Evolutionary conservation across 192 early-diverging fungal genomes (phyloP), one percentile per base, ranked within the genome.

Genomic region (Linnemannia schmuckeri): DNA sequence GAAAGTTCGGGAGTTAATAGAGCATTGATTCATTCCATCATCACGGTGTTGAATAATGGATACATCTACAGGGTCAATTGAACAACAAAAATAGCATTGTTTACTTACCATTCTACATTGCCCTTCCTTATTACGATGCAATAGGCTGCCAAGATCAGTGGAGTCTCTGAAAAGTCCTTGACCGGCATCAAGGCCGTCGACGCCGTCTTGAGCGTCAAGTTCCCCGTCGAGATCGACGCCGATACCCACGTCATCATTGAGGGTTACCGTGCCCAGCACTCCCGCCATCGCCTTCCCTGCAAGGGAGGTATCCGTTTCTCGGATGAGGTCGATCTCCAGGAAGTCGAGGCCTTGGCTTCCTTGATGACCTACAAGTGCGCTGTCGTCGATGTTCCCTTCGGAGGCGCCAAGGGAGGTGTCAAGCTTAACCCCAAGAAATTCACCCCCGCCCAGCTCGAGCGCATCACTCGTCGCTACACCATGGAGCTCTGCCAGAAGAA

Each of bases 331-430:
- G 95, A 96, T 80, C 82, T 96, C 66, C 93, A 96, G 57, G 95
- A 96, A 79, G 95, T 96, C 37, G 93, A 94, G 88, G 95, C 95
- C 12, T 91, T 96, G 69, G 94, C 95, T 24, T 93, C 95, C 22
- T 89, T 96, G 76, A 96, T 96, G 95, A 96, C 95, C 42, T 96
- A 92, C 90, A 96, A 96, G 91, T 96, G 95, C 82, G 95, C 95
- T 69, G 94, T 96, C 15, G 95, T 97, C 35, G 95, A 97, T 82
- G 96, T 97, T 80, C 96, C 96, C 72, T 97, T 92, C 76, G 91
- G 91, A 69, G 93, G 93, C 49, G 96, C 95, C 83, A 97, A 97
- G 89, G 96, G 96, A 85, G 96, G 96, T 77, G 94, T 97, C 78
- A 94, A 93, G 90, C 95, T 97, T 70, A 90, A 97, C 84, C 96